Conservation (phyloP, 2,329 filamentous ascomycete genomes). For the Trichoderma endophyticum region DNA sequence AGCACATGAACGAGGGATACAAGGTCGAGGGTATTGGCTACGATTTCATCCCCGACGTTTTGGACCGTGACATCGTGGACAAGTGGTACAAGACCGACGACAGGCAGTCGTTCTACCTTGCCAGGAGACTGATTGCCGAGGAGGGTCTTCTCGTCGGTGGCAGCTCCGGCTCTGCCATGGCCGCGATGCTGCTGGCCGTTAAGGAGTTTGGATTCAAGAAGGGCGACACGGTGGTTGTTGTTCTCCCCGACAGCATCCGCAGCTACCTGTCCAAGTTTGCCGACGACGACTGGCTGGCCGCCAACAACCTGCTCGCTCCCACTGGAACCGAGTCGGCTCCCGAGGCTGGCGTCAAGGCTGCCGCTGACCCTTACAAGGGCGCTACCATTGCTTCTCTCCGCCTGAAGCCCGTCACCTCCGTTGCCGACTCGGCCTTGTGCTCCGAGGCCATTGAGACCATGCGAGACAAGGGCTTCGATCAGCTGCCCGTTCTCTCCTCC, state of each 20-base stretch:
- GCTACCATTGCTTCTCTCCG: constrained; percentile 80
- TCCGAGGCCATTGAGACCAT: constrained; percentile 93
- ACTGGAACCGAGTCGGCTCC: constrained; percentile 48
- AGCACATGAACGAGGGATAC: constrained; percentile 78
- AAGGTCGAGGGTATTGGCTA: constrained; percentile 99
- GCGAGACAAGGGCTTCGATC: constrained; percentile 97
- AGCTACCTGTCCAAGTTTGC: constrained; percentile 98
- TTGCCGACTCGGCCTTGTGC: constrained; percentile 68
- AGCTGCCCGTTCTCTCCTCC: constrained; percentile 81
- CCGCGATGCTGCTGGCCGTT: constrained; percentile 72
- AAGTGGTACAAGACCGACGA: constrained; percentile 99
- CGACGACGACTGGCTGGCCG: constrained; percentile 97
- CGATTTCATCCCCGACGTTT: constrained; percentile 93
- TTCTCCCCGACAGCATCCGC: constrained; percentile 92
- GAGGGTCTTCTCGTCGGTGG: constrained; percentile 93
- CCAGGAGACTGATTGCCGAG: constrained; percentile 86
- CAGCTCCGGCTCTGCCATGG: constrained; percentile 88
- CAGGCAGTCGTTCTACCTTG: constrained; percentile 82
- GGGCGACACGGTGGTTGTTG: constrained; percentile 83
- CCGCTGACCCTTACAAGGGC: constrained; percentile 67
- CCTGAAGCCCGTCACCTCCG: constrained; percentile 89
- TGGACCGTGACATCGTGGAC: constrained; percentile 76
- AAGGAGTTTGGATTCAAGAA: constrained; percentile 75
- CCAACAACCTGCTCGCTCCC: constrained; percentile 77
- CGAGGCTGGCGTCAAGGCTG: constrained; percentile 36